Percentiles rank a stretch among this genome's conserved stretches.
Evolutionary conservation across 2,329 filamentous ascomycete genomes (phyloP).

Genomic region (Hypoxylon sp.): DNA sequence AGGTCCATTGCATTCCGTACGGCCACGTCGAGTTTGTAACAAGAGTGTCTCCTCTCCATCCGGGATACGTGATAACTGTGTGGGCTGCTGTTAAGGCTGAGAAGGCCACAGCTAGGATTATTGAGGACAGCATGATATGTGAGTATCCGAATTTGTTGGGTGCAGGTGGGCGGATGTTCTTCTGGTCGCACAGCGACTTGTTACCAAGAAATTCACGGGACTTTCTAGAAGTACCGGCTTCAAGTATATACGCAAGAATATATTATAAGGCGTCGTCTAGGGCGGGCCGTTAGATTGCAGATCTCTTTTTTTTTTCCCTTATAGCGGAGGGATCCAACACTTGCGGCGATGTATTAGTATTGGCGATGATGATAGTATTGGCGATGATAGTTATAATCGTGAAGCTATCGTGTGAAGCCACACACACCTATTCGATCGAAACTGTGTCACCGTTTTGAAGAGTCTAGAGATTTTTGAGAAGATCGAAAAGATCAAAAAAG

Average conservation of each 20-base stretch:
- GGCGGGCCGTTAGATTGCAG: neutral
- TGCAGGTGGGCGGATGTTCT: neutral
- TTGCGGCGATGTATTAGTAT: neutral
- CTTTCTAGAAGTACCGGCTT: neutral
- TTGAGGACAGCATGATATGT: constrained; percentile 60
- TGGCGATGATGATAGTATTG: too few relatives aligned
- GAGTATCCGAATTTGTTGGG: neutral
- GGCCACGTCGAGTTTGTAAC: constrained; percentile 82
- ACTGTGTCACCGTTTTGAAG: constrained; percentile 3
- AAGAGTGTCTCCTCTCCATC: constrained; percentile 88
- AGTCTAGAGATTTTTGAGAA: constrained; percentile 4
- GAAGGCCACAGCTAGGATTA: constrained; percentile 58
- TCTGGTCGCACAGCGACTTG: constrained; percentile 29
- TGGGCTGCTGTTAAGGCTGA: constrained; percentile 72
- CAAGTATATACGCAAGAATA: neutral
- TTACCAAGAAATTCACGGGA: constrained; percentile 5
- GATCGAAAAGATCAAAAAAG: constrained; percentile 11
- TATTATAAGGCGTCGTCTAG: neutral
- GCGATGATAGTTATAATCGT: neutral
- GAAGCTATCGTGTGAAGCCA: neutral
- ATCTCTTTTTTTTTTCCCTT: constrained; percentile 6
- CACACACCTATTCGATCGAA: constrained; percentile 7
- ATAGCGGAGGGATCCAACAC: neutral
- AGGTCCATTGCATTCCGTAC: constrained; percentile 95
- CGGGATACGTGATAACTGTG: constrained; percentile 86